phyloP scores from a whole-genome alignment of 129 eudicot genomes.

The Chrysanthemum lavandulifolium region DNA sequence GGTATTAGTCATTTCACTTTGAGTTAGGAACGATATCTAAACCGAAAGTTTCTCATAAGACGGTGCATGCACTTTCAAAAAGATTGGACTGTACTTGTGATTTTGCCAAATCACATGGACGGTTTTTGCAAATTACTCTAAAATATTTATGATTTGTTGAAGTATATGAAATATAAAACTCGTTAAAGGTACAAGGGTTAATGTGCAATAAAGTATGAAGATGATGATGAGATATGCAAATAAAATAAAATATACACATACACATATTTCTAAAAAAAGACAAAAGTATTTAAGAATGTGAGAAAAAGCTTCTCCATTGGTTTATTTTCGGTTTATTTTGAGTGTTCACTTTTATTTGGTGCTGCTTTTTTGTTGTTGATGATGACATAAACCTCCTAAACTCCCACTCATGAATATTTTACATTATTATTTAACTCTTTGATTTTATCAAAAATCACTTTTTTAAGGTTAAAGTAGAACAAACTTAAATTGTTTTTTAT shows the following conservation, averaged over 20 bases:
- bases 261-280: conserved; percentile 26
- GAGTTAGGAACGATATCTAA: too few species aligned
- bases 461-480: conserved; percentile 15
- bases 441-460: conserved; percentile 15
- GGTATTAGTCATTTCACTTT: too few species aligned
- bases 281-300: conserved; percentile 34
- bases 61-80: too few species aligned
- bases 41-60: too few species aligned
- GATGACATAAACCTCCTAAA: conserved; percentile 21
- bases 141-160: not conserved
- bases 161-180: not conserved
- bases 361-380: conserved; percentile 26
- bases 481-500: too few species aligned
- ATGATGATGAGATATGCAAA: not conserved
- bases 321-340: conserved; percentile 12
- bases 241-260: conserved; percentile 4
- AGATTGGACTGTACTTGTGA: too few species aligned
- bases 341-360: conserved; percentile 22
- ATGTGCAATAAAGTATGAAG: conserved; percentile 13
- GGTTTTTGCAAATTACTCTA: too few species aligned
- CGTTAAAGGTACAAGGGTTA: conserved; percentile 4
- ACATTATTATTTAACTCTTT: conserved; percentile 11
- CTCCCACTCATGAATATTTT: conserved; percentile 8
- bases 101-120: too few species aligned
- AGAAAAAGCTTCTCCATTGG: conserved; percentile 27